Base-by-base conservation (phyloP, 352 stramenopile species). In the Albugo laibachii region DNA sequence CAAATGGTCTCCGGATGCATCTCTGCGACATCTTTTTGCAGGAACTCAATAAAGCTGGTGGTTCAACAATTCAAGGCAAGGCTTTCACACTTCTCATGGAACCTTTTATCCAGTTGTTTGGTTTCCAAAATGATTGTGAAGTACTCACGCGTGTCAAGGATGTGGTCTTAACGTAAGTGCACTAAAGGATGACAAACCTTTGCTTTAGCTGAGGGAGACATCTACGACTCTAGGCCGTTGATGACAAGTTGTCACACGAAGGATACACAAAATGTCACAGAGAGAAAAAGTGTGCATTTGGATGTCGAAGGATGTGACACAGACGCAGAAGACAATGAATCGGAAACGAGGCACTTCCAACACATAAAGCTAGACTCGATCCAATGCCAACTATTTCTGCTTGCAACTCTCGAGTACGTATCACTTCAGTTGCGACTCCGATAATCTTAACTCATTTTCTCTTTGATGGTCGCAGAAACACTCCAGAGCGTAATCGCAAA, bases 1-100 rank as follows among this genome's bases (percentile, higher is more conserved):
- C 77, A 48, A 89, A 89, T 57, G 77, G 77, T 0, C 56, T 86
- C 52, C 71, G 77, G 19, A 68, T 89, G 55, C 77, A 89, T 56
- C 40, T 83, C 48, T 73, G 68, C 2, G 77, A 89, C 54, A 41
- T 89, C 34, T 89, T 76, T 49, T 47, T 89, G 39, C 57, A 54
- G 5, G 77, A 89, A 51, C 62, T 83, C 43, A 61, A 68, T 58
- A 63, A 55, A 35, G 68, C 77, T 6, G 65, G 62, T 13, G 66
- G 55, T n/a, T 62, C 67, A 19, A 57, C 61, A 11, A 52, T 89
- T 11, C 62, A 65, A 10, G 79, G 67, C 1, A 61, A 70, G 15
- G 61, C 70, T 16, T 82, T 89, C 39, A 31, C 87, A 62, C 60
- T 69, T 41, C 57, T 89, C 44, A 47, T 89, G 34, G 77, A 85